Percentiles rank a stretch among this genome's conserved stretches.
Conservation (phyloP, 2,329 filamentous ascomycete genomes). For the Daldinia sp. region DNA sequence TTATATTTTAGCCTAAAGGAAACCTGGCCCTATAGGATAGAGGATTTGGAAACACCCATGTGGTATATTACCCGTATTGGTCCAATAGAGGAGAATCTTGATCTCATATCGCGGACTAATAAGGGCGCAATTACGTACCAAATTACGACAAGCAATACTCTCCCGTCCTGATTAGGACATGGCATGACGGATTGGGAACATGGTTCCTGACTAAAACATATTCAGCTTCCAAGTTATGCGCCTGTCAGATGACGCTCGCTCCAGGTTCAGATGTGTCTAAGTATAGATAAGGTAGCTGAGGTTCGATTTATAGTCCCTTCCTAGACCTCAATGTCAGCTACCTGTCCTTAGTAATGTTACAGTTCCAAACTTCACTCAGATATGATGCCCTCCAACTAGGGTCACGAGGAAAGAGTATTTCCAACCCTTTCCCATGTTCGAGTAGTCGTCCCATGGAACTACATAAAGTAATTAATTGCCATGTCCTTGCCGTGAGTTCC, state of each 20-base stretch:
- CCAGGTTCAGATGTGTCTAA: constrained; percentile 19
- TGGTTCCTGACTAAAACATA: not conserved
- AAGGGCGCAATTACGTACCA: constrained; percentile 20
- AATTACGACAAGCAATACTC: constrained; percentile 27
- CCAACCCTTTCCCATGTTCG: not conserved
- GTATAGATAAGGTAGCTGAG: constrained; percentile 7
- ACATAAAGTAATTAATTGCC: not conserved
- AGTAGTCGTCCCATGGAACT: not conserved
- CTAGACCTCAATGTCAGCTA: constrained; percentile 16
- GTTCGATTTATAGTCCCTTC: constrained; percentile 17
- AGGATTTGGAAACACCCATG: constrained; percentile 34
- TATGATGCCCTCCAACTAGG: not conserved
- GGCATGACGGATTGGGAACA: constrained; percentile 25
- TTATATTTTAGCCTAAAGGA: constrained; percentile 36
- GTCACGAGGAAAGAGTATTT: not conserved
- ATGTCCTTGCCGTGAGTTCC: constrained; percentile 1
- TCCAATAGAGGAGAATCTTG: constrained; percentile 17
- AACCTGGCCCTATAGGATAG: constrained; percentile 15
- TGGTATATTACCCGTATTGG: not conserved
- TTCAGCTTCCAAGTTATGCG: constrained; percentile 19
- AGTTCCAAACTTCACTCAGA: constrained; percentile 4
- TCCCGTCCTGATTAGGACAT: constrained; percentile 24
- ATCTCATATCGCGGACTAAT: constrained; percentile 11
- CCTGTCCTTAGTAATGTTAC: constrained; percentile 10
- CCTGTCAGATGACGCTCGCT: constrained; percentile 1